Conservation (phyloP, 202 grass and related monocot species). For the Hordeum pubiflorum region DNA sequence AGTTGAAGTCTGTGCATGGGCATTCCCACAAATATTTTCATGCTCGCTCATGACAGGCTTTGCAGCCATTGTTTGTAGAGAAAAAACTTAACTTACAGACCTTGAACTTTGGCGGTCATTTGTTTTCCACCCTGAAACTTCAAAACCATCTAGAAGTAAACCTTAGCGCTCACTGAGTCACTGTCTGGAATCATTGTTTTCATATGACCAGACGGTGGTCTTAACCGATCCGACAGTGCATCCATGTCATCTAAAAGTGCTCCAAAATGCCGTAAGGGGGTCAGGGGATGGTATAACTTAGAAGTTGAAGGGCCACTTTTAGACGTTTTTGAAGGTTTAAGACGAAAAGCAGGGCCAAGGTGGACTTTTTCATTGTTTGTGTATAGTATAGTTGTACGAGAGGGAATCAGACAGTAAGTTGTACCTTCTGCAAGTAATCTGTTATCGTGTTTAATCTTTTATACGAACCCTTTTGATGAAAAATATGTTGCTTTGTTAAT, state of each 20-base stretch:
- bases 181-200: neutral
- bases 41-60: neutral
- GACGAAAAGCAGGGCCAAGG: neutral
- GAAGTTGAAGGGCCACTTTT: neutral
- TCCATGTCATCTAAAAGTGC: neutral
- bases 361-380: neutral
- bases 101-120: neutral
- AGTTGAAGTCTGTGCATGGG: neutral
- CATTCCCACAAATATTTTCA: constrained; percentile 7
- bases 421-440: neutral
- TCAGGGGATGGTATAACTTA: neutral
- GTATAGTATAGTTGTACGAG: constrained; percentile 13
- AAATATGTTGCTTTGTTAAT: neutral
- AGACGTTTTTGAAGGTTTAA: neutral
- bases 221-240: neutral
- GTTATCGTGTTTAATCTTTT: neutral
- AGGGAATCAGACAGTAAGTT: constrained; percentile 10
- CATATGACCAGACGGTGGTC: neutral
- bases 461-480: neutral
- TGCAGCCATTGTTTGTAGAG: neutral
- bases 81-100: neutral
- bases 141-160: neutral
- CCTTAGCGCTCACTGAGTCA: neutral
- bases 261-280: neutral
- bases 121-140: neutral